Evolutionary conservation across 163 green algal genomes (phyloP).

Genomic region (Prototheca stagnorum): DNA sequence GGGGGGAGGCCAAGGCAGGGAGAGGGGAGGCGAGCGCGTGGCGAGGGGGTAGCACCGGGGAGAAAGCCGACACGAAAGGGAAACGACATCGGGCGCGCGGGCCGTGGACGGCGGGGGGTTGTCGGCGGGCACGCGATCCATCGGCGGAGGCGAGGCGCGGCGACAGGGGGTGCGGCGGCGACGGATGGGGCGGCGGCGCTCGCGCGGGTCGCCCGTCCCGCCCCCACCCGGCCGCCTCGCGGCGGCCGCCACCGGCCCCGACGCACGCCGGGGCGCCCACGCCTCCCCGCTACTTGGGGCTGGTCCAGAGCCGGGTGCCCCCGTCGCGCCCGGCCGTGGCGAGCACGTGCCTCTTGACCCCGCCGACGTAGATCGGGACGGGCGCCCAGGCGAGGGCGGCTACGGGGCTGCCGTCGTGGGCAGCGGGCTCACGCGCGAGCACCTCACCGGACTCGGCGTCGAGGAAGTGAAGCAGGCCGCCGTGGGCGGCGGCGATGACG

Average conservation of each 20-base stretch:
- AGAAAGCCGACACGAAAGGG: too few species aligned
- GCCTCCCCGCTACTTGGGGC: background rate
- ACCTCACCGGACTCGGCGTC: slow-evolving; percentile 25
- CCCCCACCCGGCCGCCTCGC: background rate
- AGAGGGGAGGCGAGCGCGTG: too few species aligned
- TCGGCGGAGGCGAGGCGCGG: too few species aligned
- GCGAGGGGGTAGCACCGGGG: too few species aligned
- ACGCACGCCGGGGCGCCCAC: background rate
- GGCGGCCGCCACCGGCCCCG: background rate
- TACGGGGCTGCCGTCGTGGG: slow-evolving; percentile 36
- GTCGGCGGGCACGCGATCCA: too few species aligned
- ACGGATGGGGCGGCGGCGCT: too few species aligned
- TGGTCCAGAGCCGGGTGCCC: slow-evolving; percentile 33
- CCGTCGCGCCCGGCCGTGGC: slow-evolving; percentile 34
- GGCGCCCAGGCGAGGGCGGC: slow-evolving; percentile 16
- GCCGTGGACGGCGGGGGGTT: too few species aligned
- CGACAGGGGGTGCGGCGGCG: too few species aligned
- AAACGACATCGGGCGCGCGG: too few species aligned
- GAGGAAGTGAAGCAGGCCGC: slow-evolving; percentile 32
- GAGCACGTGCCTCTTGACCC: slow-evolving; percentile 22
- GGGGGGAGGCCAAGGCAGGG: too few species aligned
- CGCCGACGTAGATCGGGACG: slow-evolving; percentile 7
- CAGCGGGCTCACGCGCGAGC: slow-evolving; percentile 32
- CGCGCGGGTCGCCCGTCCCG: background rate
- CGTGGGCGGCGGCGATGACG: slow-evolving; percentile 30